These are phyloP conservation scores for Globisporangium sylvaticum DNA, from an alignment of 352 stramenopile species.

Conservation along the genomic window DNA sequence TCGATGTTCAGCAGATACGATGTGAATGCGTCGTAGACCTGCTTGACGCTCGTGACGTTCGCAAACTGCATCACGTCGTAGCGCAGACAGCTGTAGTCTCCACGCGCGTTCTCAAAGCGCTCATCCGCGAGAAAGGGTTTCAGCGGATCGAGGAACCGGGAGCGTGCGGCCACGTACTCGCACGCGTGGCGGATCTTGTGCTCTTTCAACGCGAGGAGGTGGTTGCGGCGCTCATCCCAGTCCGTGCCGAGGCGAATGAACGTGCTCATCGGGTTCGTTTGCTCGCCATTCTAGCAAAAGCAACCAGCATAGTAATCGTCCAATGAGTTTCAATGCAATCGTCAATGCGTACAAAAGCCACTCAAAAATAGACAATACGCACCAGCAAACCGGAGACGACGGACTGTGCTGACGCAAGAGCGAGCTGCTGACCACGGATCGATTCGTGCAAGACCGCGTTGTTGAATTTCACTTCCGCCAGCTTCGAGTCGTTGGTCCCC, in stretches of 20 bases:
- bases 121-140: slow-evolving; percentile 32
- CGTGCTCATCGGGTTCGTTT: slow-evolving; percentile 28
- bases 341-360: neutral
- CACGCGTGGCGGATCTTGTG: slow-evolving; percentile 34
- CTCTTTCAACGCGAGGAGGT: slow-evolving; percentile 27
- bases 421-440: slow-evolving; percentile 29
- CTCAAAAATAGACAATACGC: neutral
- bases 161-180: slow-evolving; percentile 40
- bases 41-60: slow-evolving; percentile 21
- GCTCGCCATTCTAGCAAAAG: neutral
- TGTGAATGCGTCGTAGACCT: slow-evolving; percentile 34
- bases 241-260: slow-evolving; percentile 42
- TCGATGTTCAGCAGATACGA: slow-evolving; percentile 35
- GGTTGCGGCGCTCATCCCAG: slow-evolving; percentile 21
- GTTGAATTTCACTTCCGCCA: slow-evolving; percentile 22
- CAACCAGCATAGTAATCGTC: neutral
- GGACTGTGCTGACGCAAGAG: slow-evolving; percentile 30
- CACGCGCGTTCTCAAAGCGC: slow-evolving; percentile 38
- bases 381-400: slow-evolving; percentile 30
- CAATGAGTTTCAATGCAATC: neutral
- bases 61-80: slow-evolving; percentile 42
- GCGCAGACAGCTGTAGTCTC: slow-evolving; percentile 37
- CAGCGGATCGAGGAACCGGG: slow-evolving; percentile 33
- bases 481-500: slow-evolving; percentile 5
- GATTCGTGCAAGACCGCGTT: slow-evolving; percentile 24